Evolutionary conservation across 345 rosid genomes (phyloP), one percentile per base, ranked within the genome.

Genomic region (Gossypium raimondii): DNA sequence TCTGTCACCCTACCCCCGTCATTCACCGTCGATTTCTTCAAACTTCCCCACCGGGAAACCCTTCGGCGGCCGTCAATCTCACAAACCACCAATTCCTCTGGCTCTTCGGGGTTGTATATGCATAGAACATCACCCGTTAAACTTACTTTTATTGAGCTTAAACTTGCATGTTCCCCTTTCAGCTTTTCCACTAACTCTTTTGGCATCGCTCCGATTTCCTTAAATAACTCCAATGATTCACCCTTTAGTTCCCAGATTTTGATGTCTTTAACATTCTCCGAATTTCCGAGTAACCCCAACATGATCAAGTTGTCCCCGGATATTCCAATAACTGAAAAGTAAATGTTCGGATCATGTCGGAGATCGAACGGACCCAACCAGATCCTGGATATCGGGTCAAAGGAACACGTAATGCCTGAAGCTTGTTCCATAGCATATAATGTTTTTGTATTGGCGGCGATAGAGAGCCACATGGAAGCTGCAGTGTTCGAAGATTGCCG

Each of bases 381-480:
- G 0, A 82, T 58, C 64, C 77, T 83, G n/a, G 89, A 70, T 11
- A 67, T 74, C 0, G 89, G 87, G 70, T 89, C 86, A 75, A 92
- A 90, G 11, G 80, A 67, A 87, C 75, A 79, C 17, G 83, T 52
- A 0, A 76, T 29, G 0, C 93, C 97, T 0, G 97, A 78, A 34
- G 18, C 66, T 78, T 87, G 88, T 67, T 90, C 97, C 64, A 78
- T 76, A 38, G 88, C 89, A 82, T 72, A 85, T 78, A 94, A 60
- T 75, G 58, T 79, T 17, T 70, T 73, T 14, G 73, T 56, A 29
- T 50, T 68, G 17, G 57, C 84, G 1, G 97, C 88, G 4, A 80
- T 80, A 4, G 97, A 92, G 4, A 94, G 80, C 91, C 93, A 87
- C 53, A 77, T 81, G 72, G 98, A 44, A 10, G 94, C 82, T 1